Base-by-base conservation (phyloP, 169 alveolate genomes). In the Theileria orientalis region DNA sequence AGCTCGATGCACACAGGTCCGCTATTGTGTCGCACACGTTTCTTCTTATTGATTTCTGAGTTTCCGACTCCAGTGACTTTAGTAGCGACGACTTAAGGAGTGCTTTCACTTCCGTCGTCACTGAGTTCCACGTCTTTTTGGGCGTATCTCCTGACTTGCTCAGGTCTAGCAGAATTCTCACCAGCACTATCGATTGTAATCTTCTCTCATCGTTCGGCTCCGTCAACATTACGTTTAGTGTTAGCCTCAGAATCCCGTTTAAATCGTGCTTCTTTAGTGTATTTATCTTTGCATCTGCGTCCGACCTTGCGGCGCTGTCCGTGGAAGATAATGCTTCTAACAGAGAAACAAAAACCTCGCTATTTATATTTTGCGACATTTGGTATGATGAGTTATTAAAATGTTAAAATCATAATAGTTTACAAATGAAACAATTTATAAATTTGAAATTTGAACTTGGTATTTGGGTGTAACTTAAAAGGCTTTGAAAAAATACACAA, bases 1-100 rank as follows among this genome's bases (percentile, higher is more conserved):
- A 74, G 69, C 85, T 51, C 41, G 76, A 64, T 25, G 80, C 63
- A 23, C 88, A 84, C 27, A 88, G 73, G 68, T 88, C 93, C 3
- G 88, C 84, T 37, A 88, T 84, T 32, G 87, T 88, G 64, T 84
- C 90, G 60, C 93, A 88, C 25, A 83, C 74, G 37, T 88, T 88
- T 47, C 83, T 80, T n/a, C 93, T 52, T 2, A 88, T 84, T 54
- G 84, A 71, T 47, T 79, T 73, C n/a, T 84, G 80, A 23, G 86
- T 69, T 42, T 88, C 93, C 3, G 75, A 63, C 23, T 83, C 70
- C 49, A 88, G 69, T 32, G 83, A 84, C 41, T 84, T 78, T 13
- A 88, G 57, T 33, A 88, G 40, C 56, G 90, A 85, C 29, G 84
- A 67, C 54, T 88, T 88, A 3, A 88, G 74, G 30, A 84, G 59